Evolutionary conservation across 2,329 filamentous ascomycete genomes (phyloP), one percentile per base, ranked within the genome.

Genomic region (Verticillium albo-atrum): DNA sequence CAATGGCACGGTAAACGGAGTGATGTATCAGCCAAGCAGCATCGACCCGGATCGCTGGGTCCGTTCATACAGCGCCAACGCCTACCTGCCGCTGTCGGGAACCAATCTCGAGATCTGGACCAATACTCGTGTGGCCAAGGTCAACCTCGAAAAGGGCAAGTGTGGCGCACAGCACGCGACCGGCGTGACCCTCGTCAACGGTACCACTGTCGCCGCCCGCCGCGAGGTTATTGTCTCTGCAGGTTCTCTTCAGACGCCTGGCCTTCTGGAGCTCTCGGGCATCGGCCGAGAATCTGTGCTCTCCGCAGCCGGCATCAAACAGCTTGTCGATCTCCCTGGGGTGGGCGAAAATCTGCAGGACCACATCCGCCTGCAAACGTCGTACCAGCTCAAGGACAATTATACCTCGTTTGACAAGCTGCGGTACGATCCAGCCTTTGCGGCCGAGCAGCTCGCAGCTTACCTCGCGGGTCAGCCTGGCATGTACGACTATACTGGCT

Each of bases 191-290:
- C 62, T 70, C 3, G 42, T 58, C 7, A 59, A 70, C 32, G 69
- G 65, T 42, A 68, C 66, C 3, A 25, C 62, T n/a, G 64, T 72
- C 30, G 20, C 15, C 7, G 72, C 70, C 7, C 60, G 61, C 2
- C 63, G 64, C n/a, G 71, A 70, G 62, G 74, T 75, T 4, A 76
- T 68, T 4, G 65, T 77, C 4, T 69, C 67, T 0, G 67, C 70
- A 1, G 83, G 84, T 9, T 73, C 79, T 0, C 82, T 82, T 70
- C 81, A 85, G 67, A 82, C 81, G 1, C 82, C 83, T 1, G 79
- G 84, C 37, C 68, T 88, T 1, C 77, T 88, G 4, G 83, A 84
- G 65, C 75, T 84, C 1, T 82, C 77, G 17, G 85, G 85, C 28
- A 75, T 88, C 28, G 85, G 85, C 2, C 79, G 79, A 1, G 65